A percentile compares a stretch with the other conserved stretches of the same genome.
phyloP scores from a whole-genome alignment of 768 basidiomycete genomes.

The Agrocybe praecox region DNA sequence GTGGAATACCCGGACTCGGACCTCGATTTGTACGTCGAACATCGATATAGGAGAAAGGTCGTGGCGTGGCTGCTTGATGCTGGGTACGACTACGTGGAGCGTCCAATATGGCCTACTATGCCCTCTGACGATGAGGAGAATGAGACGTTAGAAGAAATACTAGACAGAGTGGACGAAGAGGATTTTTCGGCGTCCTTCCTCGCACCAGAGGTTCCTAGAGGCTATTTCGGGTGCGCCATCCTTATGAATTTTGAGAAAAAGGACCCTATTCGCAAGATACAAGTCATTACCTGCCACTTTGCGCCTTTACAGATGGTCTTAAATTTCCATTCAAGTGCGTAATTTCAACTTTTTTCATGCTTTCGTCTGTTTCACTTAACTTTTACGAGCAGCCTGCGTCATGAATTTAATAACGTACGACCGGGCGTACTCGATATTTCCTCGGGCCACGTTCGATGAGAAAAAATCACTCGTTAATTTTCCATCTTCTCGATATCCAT shows the following conservation, averaged over 20 bases:
- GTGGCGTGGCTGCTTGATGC: conserved; percentile 29
- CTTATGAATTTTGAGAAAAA: conserved; percentile 32
- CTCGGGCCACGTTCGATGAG: conserved; percentile 39
- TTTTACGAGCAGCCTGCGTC: conserved; percentile 32
- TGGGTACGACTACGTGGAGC: conserved; percentile 17
- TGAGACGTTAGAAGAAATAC: neutral
- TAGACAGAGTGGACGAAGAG: neutral
- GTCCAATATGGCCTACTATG: neutral
- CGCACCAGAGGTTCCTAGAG: conserved; percentile 2
- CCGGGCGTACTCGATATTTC: conserved; percentile 42
- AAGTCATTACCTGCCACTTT: conserved; percentile 36
- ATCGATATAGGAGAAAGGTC: conserved; percentile 29
- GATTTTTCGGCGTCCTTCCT: neutral
- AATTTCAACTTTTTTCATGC: neutral
- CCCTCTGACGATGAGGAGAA: conserved; percentile 1
- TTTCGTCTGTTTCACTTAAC: neutral
- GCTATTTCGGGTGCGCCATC: conserved; percentile 21
- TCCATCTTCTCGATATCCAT: neutral
- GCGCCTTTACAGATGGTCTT: conserved; percentile 38
- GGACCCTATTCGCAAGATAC: conserved; percentile 27
- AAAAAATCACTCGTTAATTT: conserved; percentile 7
- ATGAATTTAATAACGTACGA: conserved; percentile 47
- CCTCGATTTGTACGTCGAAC: conserved; percentile 25
- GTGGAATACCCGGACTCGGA: conserved; percentile 12
- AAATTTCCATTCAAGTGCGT: conserved; percentile 47